phyloP scores from a whole-genome alignment of 345 rosid genomes.

The Eucalyptus viminalis region DNA sequence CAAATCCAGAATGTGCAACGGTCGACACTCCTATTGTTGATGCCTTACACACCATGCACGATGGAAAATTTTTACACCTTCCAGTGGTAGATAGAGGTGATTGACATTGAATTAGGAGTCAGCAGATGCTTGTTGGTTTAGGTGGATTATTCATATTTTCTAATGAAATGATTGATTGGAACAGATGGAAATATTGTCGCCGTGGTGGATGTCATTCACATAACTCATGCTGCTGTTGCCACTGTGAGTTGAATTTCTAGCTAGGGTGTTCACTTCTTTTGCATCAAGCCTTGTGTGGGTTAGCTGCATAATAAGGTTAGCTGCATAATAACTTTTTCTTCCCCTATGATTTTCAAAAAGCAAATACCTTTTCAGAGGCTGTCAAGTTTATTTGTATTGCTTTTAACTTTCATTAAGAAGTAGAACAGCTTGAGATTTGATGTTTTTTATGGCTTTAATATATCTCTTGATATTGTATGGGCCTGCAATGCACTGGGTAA shows the following conservation, averaged over 20 bases:
- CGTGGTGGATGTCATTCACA: slow-evolving; percentile 80
- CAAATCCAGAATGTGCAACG: slow-evolving; percentile 86
- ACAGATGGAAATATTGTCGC: slow-evolving; percentile 80
- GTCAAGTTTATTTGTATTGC: not conserved
- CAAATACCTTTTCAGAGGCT: not conserved
- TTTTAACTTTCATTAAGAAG: not conserved
- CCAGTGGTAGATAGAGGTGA: slow-evolving; percentile 85
- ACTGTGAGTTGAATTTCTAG: slow-evolving; percentile 41
- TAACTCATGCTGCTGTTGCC: slow-evolving; percentile 95
- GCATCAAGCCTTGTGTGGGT: not conserved
- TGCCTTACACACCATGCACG: slow-evolving; percentile 93
- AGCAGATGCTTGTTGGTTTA: not conserved
- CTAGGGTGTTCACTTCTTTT: not conserved
- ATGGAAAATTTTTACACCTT: slow-evolving; percentile 96
- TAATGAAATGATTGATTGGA: slow-evolving; percentile 6
- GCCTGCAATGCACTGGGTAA: not conserved
- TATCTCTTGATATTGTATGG: not conserved
- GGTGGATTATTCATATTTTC: not conserved
- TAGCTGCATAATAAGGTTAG: not conserved
- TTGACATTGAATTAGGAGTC: not conserved
- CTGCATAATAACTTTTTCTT: not conserved
- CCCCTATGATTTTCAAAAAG: not conserved
- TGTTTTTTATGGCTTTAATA: not conserved
- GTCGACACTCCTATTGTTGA: slow-evolving; percentile 89
- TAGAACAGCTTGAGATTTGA: not conserved